phyloP scores from a whole-genome alignment of 1,284 basidiomycete species.

The Ceratobasidium sp. region DNA sequence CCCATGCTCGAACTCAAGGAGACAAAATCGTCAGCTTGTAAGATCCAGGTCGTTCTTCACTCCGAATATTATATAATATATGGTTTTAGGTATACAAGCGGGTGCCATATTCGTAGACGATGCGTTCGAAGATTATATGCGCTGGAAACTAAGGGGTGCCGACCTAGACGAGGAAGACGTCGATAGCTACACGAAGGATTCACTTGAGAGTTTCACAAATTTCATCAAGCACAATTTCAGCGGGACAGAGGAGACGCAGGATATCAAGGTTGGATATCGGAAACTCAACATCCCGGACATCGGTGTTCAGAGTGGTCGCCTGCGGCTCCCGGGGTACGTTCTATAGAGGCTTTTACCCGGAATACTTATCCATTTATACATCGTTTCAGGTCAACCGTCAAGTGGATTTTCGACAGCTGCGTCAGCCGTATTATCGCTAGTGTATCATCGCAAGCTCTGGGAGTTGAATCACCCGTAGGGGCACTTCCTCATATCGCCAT shows the following conservation, averaged over 20 bases:
- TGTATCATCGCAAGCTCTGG: not conserved
- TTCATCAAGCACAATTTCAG: constrained; percentile 17
- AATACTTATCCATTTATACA: too few relatives aligned
- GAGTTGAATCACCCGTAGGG: not conserved
- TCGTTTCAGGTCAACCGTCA: not conserved
- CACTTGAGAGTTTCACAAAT: constrained; percentile 12
- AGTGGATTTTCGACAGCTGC: constrained; percentile 25
- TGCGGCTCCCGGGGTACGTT: not conserved
- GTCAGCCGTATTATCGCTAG: not conserved
- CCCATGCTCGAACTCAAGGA: constrained; percentile 40
- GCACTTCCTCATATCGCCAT: not conserved
- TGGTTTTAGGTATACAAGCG: constrained; percentile 24
- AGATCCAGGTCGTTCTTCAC: not conserved
- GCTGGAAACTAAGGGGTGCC: not conserved
- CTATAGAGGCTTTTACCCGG: too few relatives aligned
- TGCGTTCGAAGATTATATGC: not conserved
- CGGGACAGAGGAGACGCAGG: not conserved
- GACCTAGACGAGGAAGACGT: constrained; percentile 11
- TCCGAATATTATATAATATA: not conserved
- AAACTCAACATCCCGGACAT: not conserved
- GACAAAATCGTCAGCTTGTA: constrained; percentile 35
- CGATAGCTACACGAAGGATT: not conserved
- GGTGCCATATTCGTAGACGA: constrained; percentile 30
- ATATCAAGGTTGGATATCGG: not conserved
- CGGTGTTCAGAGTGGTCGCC: not conserved